These are phyloP conservation scores for Nakaseomyces delphensis DNA, from an alignment of 1,139 yeast species.

Conservation along the genomic window DNA sequence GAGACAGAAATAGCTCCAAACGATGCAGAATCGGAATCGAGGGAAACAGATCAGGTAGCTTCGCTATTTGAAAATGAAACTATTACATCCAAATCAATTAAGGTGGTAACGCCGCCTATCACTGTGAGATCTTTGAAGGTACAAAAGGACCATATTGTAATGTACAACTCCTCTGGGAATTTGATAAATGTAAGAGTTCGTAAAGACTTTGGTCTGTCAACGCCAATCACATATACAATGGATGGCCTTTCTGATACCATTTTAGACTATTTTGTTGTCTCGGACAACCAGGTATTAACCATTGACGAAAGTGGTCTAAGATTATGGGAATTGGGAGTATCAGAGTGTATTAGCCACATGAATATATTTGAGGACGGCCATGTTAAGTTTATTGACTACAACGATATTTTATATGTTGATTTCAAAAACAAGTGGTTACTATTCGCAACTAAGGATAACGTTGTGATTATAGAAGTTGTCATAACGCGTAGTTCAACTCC, in stretches of 20 bases:
- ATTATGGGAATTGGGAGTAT: slow-evolving; percentile 4
- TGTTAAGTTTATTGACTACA: slow-evolving; percentile 6
- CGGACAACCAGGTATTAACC: neutral
- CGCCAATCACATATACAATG: neutral
- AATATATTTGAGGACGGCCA: slow-evolving; percentile 5
- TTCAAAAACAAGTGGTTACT: slow-evolving; percentile 21
- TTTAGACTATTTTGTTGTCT: neutral
- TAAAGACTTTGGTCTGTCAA: neutral
- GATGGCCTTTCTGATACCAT: neutral
- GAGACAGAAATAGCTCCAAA: neutral
- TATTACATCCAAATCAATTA: neutral
- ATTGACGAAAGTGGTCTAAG: slow-evolving; percentile 3
- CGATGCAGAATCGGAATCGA: neutral
- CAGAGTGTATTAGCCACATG: slow-evolving; percentile 1
- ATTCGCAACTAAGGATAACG: slow-evolving; percentile 5
- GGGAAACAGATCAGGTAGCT: neutral
- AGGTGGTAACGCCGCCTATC: neutral
- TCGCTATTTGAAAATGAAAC: neutral
- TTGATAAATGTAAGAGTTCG: neutral
- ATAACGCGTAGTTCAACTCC: neutral
- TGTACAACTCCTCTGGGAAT: neutral
- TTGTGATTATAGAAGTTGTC: slow-evolving; percentile 5
- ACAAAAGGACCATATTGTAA: neutral
- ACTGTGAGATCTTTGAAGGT: neutral
- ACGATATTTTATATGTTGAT: slow-evolving; percentile 19